These are phyloP conservation scores for Brettanomyces custersianus DNA, from an alignment of 805 yeast species.

Conservation along the genomic window DNA sequence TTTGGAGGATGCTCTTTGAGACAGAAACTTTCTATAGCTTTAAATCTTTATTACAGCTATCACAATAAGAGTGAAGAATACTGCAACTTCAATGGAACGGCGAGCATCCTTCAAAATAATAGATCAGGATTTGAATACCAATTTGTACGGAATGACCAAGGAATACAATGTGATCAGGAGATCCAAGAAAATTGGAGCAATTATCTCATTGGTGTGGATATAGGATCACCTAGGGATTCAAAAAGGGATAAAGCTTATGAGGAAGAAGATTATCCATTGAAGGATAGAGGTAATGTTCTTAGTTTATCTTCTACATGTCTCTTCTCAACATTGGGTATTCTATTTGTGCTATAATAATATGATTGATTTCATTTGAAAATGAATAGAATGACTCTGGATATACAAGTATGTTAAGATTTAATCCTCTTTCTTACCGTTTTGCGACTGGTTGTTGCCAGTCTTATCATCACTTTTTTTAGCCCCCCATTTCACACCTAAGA, in stretches of 20 bases:
- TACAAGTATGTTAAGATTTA: too few species aligned
- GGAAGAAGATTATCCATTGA: too few species aligned
- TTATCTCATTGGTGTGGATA: conserved; percentile 11
- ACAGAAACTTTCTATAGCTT: conserved; percentile 32
- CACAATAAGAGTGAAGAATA: conserved; percentile 9
- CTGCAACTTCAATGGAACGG: conserved; percentile 13
- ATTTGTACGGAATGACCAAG: conserved; percentile 13
- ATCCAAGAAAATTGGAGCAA: conserved; percentile 18
- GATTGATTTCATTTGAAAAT: too few species aligned
- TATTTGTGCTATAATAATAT: too few species aligned
- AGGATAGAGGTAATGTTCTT: too few species aligned
- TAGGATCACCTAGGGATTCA: not conserved
- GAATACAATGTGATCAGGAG: conserved; percentile 18
- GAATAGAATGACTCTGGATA: too few species aligned
- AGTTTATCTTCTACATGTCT: too few species aligned
- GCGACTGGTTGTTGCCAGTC: too few species aligned
- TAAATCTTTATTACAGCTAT: conserved; percentile 27
- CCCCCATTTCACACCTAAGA: conserved; percentile 84
- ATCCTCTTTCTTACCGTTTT: too few species aligned
- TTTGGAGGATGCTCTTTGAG: conserved; percentile 30
- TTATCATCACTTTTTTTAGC: conserved; percentile 43
- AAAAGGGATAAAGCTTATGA: not conserved
- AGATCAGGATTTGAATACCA: conserved; percentile 9
- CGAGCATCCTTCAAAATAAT: conserved; percentile 9
- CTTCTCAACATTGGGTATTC: too few species aligned